A percentile compares a stretch with the other conserved stretches of the same genome.
phyloP scores from a whole-genome alignment of 2,329 filamentous ascomycete species.

The Graphium sp. region DNA sequence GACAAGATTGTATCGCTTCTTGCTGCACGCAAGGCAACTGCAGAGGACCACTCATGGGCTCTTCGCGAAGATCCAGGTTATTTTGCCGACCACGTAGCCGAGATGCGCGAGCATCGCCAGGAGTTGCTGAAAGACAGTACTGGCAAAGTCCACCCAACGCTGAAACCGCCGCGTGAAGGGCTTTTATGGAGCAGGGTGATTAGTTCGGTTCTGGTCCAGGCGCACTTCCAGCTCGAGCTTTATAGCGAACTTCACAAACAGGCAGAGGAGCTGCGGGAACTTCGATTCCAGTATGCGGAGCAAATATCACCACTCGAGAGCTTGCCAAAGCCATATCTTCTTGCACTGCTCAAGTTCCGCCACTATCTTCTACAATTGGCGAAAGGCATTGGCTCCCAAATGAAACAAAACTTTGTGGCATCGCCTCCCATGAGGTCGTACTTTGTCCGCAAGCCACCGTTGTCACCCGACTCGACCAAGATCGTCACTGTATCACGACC shows the following conservation, averaged over 20 bases:
- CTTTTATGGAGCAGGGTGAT: conserved; percentile 22
- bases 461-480: conserved; percentile 6
- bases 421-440: conserved; percentile 22
- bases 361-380: conserved; percentile 15
- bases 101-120: conserved; percentile 26
- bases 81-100: conserved; percentile 25
- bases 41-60: conserved; percentile 35
- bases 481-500: conserved; percentile 9
- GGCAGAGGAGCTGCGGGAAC: conserved; percentile 8
- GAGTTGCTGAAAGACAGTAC: conserved; percentile 22
- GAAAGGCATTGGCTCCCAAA: conserved; percentile 13
- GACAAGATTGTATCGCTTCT: conserved; percentile 23
- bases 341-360: conserved; percentile 20
- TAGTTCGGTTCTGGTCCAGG: conserved; percentile 12
- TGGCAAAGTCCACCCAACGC: conserved; percentile 13
- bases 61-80: conserved; percentile 42
- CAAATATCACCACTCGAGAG: conserved; percentile 13
- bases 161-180: conserved; percentile 5
- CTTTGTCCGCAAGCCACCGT: conserved; percentile 13
- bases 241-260: conserved; percentile 20
- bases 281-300: conserved; percentile 15
- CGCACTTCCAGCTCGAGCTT: conserved; percentile 16
- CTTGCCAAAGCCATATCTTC: conserved; percentile 16
- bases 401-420: conserved; percentile 9
- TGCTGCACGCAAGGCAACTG: conserved; percentile 18